phyloP scores from a whole-genome alignment of 208 protist genomes.

The Trypanosoma scelopori region DNA sequence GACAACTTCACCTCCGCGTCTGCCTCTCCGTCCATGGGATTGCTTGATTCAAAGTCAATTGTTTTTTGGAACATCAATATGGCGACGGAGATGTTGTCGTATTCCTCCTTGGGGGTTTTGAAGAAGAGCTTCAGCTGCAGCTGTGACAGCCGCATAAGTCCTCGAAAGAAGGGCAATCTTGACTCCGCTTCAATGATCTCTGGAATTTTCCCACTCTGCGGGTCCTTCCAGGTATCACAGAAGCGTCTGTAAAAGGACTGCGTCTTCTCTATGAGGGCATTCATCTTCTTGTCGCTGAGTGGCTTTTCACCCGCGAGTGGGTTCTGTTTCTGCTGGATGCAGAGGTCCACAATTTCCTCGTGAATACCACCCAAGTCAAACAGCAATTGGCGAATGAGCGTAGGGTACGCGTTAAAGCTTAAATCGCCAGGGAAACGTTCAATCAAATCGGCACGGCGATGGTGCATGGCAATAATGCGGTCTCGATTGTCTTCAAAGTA shows the following conservation, averaged over 20 bases:
- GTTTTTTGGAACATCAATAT: slow-evolving; percentile 54
- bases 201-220: slow-evolving; percentile 45
- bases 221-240: slow-evolving; percentile 74
- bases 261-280: slow-evolving; percentile 56
- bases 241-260: slow-evolving; percentile 69
- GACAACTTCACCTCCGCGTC: slow-evolving; percentile 61
- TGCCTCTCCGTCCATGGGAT: slow-evolving; percentile 32
- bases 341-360: slow-evolving; percentile 68
- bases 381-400: slow-evolving; percentile 74
- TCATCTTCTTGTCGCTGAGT: slow-evolving; percentile 66
- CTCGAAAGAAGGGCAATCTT: slow-evolving; percentile 73
- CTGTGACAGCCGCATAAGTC: slow-evolving; percentile 73
- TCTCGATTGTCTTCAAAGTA: slow-evolving; percentile 61
- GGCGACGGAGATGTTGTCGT: slow-evolving; percentile 58
- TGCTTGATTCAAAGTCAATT: slow-evolving; percentile 60
- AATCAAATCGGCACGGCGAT: slow-evolving; percentile 60
- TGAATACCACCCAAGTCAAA: slow-evolving; percentile 82
- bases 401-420: slow-evolving; percentile 87
- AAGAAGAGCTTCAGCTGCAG: slow-evolving; percentile 49
- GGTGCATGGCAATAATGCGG: slow-evolving; percentile 75
- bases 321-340: slow-evolving; percentile 55
- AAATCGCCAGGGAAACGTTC: slow-evolving; percentile 76
- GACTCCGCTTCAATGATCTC: slow-evolving; percentile 63
- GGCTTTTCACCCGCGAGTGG: slow-evolving; percentile 46
- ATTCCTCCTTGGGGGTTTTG: slow-evolving; percentile 67